Evolutionary conservation across 805 yeast species (phyloP), one percentile per base, ranked within the genome.

Genomic region (Candida tammaniensis): DNA sequence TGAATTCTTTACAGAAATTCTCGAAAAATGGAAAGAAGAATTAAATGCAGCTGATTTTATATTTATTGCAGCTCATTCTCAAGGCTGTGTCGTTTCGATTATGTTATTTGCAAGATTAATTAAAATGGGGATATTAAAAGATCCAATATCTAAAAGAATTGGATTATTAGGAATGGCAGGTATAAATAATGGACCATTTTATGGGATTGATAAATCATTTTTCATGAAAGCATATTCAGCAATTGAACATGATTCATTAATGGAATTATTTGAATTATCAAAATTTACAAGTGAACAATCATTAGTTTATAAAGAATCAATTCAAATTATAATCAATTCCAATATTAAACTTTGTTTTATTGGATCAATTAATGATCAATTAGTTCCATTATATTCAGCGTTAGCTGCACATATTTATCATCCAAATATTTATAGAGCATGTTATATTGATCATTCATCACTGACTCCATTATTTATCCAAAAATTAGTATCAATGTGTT

Each of bases 91-190:
- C 0, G 98, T 93, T 0, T 76, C 95, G 0, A 78, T 87, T 1
- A 80, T 86, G 20, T 56, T 91, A 18, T 60, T 88, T n/a, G 82
- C 95, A 0, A 72, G 73, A 45, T 67, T 91, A 26, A 72, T 91
- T 9, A 82, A 77, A 55, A 57, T 44, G 58, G 93, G 54, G 16
- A 64, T 54, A 27, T 63, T 51, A 49, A 63, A 50, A 60, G 68
- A 44, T 52, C 62, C 71, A 0, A 51, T 52, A 14, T 36, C 36
- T 12, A 67, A 77, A 53, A 62, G 74, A 15, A 70, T 89, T 10
- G 86, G 93, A 0, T 64, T 91, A 13, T 61, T 91, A 31, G 91
- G 91, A 3, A 91, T 91, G 98, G 98, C 98, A 0, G 98, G 98
- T 1, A 78, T 89, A 16, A 86, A 88, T 48, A 78, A 86, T 54